phyloP scores from a whole-genome alignment of 1,284 basidiomycete genomes.

The Hemileccinum hortonii region DNA sequence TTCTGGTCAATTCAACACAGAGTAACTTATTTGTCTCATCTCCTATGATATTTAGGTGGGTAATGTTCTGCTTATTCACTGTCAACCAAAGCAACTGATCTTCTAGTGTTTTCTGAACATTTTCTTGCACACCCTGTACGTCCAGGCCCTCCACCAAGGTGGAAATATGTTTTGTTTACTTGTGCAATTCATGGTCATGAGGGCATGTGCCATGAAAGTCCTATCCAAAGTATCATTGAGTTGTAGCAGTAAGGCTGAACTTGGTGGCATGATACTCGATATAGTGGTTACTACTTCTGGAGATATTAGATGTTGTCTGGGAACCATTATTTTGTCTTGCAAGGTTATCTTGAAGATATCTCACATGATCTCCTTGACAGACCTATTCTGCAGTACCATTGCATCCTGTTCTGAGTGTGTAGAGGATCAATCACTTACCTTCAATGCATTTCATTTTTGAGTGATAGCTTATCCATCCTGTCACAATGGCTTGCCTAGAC shows the following conservation, averaged over 20 bases:
- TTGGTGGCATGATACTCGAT: background rate
- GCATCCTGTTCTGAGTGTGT: too few relatives aligned
- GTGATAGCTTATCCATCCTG: too few relatives aligned
- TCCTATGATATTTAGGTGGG: background rate
- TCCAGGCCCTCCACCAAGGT: too few relatives aligned
- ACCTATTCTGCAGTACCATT: background rate
- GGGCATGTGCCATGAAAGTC: too few relatives aligned
- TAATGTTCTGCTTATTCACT: background rate
- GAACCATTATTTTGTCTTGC: background rate
- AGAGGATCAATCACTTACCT: too few relatives aligned
- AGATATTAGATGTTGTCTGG: too few relatives aligned
- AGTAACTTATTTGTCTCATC: background rate
- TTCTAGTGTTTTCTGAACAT: background rate
- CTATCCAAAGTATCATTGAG: background rate
- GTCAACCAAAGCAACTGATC: background rate
- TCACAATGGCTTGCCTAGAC: too few relatives aligned
- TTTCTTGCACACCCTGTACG: too few relatives aligned
- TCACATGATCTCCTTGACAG: background rate
- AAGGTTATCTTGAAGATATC: background rate
- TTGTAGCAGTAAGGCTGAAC: background rate
- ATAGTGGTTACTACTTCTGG: background rate
- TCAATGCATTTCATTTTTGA: too few relatives aligned
- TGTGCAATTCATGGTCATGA: too few relatives aligned
- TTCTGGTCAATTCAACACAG: background rate
- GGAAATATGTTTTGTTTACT: too few relatives aligned